phyloP scores from a whole-genome alignment of 371 early-diverging fungal species.

The Catenaria anguillulae region DNA sequence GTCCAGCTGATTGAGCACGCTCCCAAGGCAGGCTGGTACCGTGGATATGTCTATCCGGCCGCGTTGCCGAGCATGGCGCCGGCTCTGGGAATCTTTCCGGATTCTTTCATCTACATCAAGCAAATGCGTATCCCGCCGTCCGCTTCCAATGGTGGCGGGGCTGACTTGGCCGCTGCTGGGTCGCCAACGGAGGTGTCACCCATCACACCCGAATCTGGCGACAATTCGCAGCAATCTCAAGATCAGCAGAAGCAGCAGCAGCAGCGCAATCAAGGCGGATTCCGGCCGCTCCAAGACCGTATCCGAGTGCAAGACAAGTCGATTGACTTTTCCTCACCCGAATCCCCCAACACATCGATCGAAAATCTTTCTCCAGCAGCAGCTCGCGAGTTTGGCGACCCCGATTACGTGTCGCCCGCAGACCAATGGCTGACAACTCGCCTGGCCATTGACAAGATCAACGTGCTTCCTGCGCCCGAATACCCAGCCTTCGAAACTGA shows the following conservation, averaged over 20 bases:
- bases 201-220: too few relatives aligned
- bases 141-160: slow-evolving; percentile 1
- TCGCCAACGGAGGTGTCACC: too few relatives aligned
- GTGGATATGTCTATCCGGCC: slow-evolving; percentile 44
- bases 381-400: background rate
- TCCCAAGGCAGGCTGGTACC: slow-evolving; percentile 35
- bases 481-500: slow-evolving; percentile 24
- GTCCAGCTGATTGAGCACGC: background rate
- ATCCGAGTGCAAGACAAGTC: slow-evolving; percentile 10
- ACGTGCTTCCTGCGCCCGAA: background rate
- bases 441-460: background rate
- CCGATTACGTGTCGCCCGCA: background rate
- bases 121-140: slow-evolving; percentile 10
- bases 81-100: slow-evolving; percentile 45
- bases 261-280: background rate
- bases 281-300: background rate
- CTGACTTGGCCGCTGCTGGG: slow-evolving; percentile 5
- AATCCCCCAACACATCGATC: slow-evolving; percentile 3
- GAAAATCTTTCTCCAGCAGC: background rate
- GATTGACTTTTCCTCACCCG: background rate
- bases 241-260: background rate
- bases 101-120: slow-evolving; percentile 37
- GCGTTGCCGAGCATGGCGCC: background rate
- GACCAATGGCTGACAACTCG: background rate
- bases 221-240: too few relatives aligned